Evolutionary conservation across 495 filamentous ascomycete genomes (phyloP).

Genomic region (Collariella sp.): DNA sequence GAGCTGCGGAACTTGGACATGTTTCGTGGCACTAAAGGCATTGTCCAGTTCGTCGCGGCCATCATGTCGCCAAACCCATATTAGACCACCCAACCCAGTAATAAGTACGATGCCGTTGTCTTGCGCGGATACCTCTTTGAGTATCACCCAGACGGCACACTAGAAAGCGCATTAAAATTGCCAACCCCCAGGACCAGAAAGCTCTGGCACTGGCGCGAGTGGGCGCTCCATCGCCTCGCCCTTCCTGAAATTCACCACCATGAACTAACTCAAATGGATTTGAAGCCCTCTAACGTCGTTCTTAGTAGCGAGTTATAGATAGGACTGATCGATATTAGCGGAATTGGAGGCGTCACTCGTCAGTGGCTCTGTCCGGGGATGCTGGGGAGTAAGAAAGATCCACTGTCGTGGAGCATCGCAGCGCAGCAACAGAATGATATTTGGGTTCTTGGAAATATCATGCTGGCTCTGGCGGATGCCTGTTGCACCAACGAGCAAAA

Average conservation of each 20-base stretch:
- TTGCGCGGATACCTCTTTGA: not conserved
- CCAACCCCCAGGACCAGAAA: not conserved
- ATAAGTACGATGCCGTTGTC: not conserved
- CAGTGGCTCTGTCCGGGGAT: constrained; percentile 20
- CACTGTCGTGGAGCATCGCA: not conserved
- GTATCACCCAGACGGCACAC: not conserved
- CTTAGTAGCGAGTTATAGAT: constrained; percentile 22
- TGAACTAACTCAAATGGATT: constrained; percentile 28
- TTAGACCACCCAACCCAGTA: not conserved
- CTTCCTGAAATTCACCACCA: constrained; percentile 20
- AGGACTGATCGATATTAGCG: constrained; percentile 30
- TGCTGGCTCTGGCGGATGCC: not conserved
- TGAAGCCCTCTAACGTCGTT: constrained; percentile 32
- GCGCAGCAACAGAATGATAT: not conserved
- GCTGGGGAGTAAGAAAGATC: not conserved
- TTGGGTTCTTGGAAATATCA: not conserved
- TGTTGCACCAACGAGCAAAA: not conserved
- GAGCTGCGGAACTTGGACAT: not conserved
- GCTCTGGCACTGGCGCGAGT: constrained; percentile 7
- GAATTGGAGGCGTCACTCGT: constrained; percentile 23
- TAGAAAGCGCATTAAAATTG: not conserved
- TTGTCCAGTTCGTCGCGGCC: not conserved
- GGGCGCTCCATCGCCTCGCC: constrained; percentile 23
- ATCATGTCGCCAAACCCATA: not conserved
- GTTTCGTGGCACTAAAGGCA: not conserved